Evolutionary conservation across 2,329 filamentous ascomycete species (phyloP), one percentile per base, ranked within the genome.

Genomic region (Cytospora chrysosperma): DNA sequence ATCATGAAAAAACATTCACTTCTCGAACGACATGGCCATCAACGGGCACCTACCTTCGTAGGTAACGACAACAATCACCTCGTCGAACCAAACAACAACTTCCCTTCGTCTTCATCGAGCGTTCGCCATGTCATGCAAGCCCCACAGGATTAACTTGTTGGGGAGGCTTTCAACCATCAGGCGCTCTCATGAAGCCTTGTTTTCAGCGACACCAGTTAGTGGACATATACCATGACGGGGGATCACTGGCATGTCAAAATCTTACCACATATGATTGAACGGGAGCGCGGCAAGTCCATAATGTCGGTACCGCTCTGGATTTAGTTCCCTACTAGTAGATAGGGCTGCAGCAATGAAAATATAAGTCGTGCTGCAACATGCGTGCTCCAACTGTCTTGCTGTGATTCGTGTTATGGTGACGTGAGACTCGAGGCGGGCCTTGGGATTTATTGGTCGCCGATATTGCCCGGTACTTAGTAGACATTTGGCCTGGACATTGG

Each of bases 31-130:
- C 52, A 63, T 60, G 53, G 30, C 59, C 51, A 50, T 49, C 49
- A n/a, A 40, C 27, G 53, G 59, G 12, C 10, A 12, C 24, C 2
- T 10, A 17, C 26, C 4, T 54, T 43, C 37, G 15, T 7, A 5
- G 37, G 37, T n/a, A 19, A 28, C 27, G n/a, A 47, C n/a, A 47
- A 21, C 1, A 47, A 59, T 55, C 51, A 47, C 56, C 47, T 57
- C 64, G 56, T 50, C 56, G 24, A 17, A 50, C 26, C 37, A 19
- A 54, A 55, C 21, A 51, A 57, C 21, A 51, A 40, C 24, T 55
- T 61, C 56, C 61, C n/a, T 47, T 62, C 63, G 24, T 64, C 13
- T 56, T 49, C 63, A 62, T 52, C 27, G 43, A 53, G 63, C 47
- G 26, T 32, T 37, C 43, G 43, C 32, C n/a, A 49, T 15, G 21